Percentiles rank a stretch among this genome's conserved stretches.
Evolutionary conservation across 139 green algal genomes (phyloP).

Genomic region (Micromonas pusilla): DNA sequence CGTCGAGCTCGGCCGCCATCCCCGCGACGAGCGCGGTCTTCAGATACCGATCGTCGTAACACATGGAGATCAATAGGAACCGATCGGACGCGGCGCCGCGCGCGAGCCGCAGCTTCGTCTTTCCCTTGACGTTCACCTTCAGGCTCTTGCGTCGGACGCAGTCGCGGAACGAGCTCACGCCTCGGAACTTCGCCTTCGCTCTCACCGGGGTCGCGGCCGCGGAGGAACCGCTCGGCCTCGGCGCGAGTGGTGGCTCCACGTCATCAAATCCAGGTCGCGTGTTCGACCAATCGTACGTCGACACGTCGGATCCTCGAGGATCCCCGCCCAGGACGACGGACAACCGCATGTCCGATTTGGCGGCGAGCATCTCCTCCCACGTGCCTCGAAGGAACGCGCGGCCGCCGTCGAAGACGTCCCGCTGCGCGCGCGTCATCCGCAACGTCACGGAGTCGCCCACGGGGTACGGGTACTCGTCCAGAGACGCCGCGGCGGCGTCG

Average conservation of each 20-base stretch:
- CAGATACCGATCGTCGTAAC: conserved; percentile 16
- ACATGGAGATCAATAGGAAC: conserved; percentile 12
- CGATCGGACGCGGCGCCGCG: not conserved
- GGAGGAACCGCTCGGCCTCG: not conserved
- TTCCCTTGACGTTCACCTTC: not conserved
- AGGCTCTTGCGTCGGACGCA: conserved; percentile 9
- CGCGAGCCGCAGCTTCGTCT: not conserved
- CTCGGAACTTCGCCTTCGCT: conserved; percentile 1
- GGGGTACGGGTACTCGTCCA: not conserved
- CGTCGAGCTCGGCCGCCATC: not conserved
- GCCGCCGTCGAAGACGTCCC: not conserved
- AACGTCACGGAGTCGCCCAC: conserved; percentile 1
- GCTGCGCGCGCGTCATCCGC: not conserved
- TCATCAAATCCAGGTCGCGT: not conserved
- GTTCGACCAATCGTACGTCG: too few relatives aligned
- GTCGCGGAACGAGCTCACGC: conserved; percentile 6
- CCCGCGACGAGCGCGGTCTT: not conserved
- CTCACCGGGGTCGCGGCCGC: not conserved
- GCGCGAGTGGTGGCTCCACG: too few relatives aligned
- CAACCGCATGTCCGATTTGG: conserved; percentile 1
- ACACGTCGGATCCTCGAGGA: too few relatives aligned
- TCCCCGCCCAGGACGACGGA: not conserved
- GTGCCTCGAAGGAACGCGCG: conserved; percentile 6
- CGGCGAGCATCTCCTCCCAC: conserved; percentile 9
- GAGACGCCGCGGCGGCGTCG: too few relatives aligned